These are phyloP conservation scores for Cercospora nicotianae DNA, from an alignment of 2,329 filamentous ascomycete genomes.

Conservation along the genomic window DNA sequence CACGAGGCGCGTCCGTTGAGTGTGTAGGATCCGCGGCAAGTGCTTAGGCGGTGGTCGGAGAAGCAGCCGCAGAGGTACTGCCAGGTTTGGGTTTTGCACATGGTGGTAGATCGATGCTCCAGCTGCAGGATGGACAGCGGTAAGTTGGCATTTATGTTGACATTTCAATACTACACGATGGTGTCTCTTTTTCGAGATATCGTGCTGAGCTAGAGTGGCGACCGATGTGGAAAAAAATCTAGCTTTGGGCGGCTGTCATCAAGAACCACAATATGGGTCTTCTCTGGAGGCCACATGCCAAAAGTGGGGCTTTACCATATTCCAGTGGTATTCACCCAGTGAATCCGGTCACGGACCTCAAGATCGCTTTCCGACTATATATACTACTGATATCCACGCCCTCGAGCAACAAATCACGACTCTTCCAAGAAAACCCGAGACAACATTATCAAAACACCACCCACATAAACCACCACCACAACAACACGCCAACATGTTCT, in stretches of 20 bases:
- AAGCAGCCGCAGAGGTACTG: conserved; percentile 3
- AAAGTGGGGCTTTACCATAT: neutral
- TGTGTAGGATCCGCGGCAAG: neutral
- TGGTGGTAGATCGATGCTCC: neutral
- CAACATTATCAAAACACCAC: neutral
- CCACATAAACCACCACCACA: neutral
- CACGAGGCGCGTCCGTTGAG: neutral
- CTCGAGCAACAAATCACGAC: neutral
- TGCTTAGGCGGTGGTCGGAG: conserved; percentile 3
- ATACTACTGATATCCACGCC: neutral
- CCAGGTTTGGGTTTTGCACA: conserved; percentile 7
- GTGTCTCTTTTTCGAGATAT: neutral
- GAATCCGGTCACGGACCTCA: neutral
- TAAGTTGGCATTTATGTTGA: neutral
- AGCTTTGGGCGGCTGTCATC: neutral
- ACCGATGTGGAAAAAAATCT: neutral
- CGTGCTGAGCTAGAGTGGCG: neutral
- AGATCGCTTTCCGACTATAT: neutral
- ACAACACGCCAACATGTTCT: neutral
- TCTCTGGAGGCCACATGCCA: neutral
- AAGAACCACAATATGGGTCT: neutral
- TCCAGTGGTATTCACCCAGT: neutral
- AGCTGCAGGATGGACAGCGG: neutral
- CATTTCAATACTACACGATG: neutral
- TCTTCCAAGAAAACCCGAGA: neutral